phyloP scores from a whole-genome alignment of 148 eudicot genomes.

The Pouteria glomerata region DNA sequence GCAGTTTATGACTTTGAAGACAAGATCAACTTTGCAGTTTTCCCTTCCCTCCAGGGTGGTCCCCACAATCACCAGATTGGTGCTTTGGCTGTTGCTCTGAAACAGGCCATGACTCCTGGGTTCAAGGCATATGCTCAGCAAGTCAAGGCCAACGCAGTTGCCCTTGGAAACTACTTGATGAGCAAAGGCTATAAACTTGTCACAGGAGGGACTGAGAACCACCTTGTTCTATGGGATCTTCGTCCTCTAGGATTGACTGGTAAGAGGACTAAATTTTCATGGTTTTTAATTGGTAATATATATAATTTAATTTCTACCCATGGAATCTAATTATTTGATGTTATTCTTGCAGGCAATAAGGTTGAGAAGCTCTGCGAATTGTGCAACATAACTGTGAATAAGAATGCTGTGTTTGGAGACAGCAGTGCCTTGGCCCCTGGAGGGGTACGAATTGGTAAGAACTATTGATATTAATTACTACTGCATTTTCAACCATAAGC shows the following conservation, averaged over 20 bases:
- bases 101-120: constrained; percentile 81
- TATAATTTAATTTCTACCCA: not conserved
- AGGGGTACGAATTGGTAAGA: constrained; percentile 91
- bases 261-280: constrained; percentile 10
- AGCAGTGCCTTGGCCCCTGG: constrained; percentile 97
- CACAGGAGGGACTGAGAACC: constrained; percentile 93
- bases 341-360: constrained; percentile 67
- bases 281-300: not conserved
- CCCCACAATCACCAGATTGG: constrained; percentile 98
- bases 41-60: constrained; percentile 96
- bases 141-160: constrained; percentile 92
- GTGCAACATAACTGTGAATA: constrained; percentile 94
- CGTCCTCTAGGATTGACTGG: constrained; percentile 98
- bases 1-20: constrained; percentile 91
- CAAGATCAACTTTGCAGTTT: constrained; percentile 90
- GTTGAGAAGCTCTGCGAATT: constrained; percentile 97
- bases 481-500: not conserved
- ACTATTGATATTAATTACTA: not conserved
- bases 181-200: constrained; percentile 84
- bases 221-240: constrained; percentile 96
- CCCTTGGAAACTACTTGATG: constrained; percentile 80
- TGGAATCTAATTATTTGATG: not conserved
- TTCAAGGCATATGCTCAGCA: constrained; percentile 96
- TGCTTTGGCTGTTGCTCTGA: constrained; percentile 91
- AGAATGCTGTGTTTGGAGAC: constrained; percentile 98